Base-by-base conservation (phyloP, 176 grass and related monocot species). In the Lolium multiflorum region DNA sequence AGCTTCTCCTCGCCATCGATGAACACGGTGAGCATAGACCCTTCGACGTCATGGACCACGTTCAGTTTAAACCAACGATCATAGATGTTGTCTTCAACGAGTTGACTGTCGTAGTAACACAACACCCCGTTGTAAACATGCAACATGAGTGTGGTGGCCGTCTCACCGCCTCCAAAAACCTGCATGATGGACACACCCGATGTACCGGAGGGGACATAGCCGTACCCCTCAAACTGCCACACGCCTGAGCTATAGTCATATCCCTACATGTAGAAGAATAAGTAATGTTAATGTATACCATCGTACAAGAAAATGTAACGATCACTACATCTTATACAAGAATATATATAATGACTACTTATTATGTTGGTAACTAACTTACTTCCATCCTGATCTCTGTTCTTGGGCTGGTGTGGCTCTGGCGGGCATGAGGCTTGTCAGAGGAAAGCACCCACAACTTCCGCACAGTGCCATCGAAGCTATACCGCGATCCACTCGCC, bases 201-300 rank as follows among this genome's bases (percentile, higher is more conserved):
- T 14, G 88, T 93, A 21, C 81, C 88, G 0, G 72, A 70, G 1
- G 84, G 84, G 0, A 87, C 81, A 15, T 77, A 90, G 18, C 51
- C 73, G 43, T 87, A 52, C 25, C 80, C 84, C 82, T 92, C 87
- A 26, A 87, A 92, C 67, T 92, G 87, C 91, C 91, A 92, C 76
- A 92, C 83, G 3, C 80, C 84, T 0, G 57, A 71, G 37, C 35
- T 51, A 67, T 92, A 92, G 47, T 47, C 35, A 38, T 79, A 55
- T 6, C 63, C 62, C 83, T 85, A 2, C 4, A 54, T 4, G 15
- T 6, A 54, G 15, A 54, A 54, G 62, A 65, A 35, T 67, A 67
- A 16, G 2, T 6, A 35, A 31, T 35, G 50, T 5, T 5, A 52
- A 15, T 15, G 50, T 16, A 14, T n/a, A 20, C 18, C 35, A 47